phyloP scores from a whole-genome alignment of 805 yeast species.

The Brettanomyces bruxellensis region DNA sequence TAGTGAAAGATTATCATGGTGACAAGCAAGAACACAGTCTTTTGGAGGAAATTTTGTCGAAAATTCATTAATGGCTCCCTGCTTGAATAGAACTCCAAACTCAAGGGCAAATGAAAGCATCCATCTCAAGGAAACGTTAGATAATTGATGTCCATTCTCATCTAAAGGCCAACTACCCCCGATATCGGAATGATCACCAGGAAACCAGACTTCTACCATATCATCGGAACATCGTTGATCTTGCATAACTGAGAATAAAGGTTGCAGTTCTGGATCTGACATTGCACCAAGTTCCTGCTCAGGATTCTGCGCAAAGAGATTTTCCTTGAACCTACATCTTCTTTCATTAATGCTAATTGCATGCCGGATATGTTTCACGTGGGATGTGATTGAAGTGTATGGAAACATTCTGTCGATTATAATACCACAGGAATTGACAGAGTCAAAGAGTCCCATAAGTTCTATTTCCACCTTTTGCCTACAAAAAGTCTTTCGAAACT shows the following conservation, averaged over 20 bases:
- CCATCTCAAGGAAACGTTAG: constrained; percentile 54
- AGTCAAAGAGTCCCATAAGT: constrained; percentile 63
- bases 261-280: constrained; percentile 5
- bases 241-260: neutral
- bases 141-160: constrained; percentile 31
- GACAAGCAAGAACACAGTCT: constrained; percentile 36
- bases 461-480: constrained; percentile 33
- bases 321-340: constrained; percentile 53
- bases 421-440: constrained; percentile 59
- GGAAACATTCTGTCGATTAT: constrained; percentile 52
- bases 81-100: constrained; percentile 40
- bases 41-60: constrained; percentile 28
- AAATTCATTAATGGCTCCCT: constrained; percentile 31
- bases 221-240: constrained; percentile 18
- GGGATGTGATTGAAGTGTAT: constrained; percentile 38
- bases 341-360: constrained; percentile 63
- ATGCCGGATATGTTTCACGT: constrained; percentile 54
- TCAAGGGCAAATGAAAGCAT: constrained; percentile 44
- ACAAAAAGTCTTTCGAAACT: constrained; percentile 48
- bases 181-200: constrained; percentile 61
- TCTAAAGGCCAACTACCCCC: constrained; percentile 62
- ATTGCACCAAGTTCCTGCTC: constrained; percentile 19
- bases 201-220: constrained; percentile 52
- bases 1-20: constrained; percentile 42
- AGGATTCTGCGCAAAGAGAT: constrained; percentile 38